Evolutionary conservation across 371 early-diverging fungal species (phyloP).

Genomic region (Rhizopus delemar): DNA sequence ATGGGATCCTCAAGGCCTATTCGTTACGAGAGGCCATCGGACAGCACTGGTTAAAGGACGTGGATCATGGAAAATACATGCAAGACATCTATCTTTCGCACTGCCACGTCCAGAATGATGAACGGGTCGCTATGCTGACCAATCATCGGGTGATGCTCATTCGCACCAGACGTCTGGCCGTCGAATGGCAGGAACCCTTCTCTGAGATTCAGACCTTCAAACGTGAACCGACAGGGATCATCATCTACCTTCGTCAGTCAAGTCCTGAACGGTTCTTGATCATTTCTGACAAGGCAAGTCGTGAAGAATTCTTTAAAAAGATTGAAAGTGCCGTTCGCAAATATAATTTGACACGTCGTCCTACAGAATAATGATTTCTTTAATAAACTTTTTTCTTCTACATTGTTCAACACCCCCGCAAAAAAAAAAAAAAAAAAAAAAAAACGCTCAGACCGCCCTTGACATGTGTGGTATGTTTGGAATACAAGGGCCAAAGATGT

Average conservation of each 20-base stretch:
- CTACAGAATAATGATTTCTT: slow-evolving; percentile 4
- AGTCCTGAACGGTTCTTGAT: slow-evolving; percentile 63
- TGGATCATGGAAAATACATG: slow-evolving; percentile 79
- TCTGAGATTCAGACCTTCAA: slow-evolving; percentile 53
- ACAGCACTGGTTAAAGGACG: slow-evolving; percentile 85
- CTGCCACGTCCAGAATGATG: slow-evolving; percentile 68
- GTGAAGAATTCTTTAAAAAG: slow-evolving; percentile 63
- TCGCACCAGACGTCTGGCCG: slow-evolving; percentile 58
- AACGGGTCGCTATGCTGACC: slow-evolving; percentile 75
- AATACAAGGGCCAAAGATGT: too few species aligned
- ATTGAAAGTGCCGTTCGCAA: slow-evolving; percentile 54
- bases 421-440: too few species aligned
- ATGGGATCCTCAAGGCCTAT: slow-evolving; percentile 78
- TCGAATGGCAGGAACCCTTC: slow-evolving; percentile 73
- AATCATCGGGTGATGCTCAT: slow-evolving; percentile 69
- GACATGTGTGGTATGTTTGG: too few species aligned
- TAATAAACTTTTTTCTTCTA: too few species aligned
- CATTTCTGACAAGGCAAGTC: slow-evolving; percentile 55
- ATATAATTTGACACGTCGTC: slow-evolving; percentile 29
- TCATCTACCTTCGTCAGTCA: slow-evolving; percentile 43
- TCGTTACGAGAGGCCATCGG: slow-evolving; percentile 85
- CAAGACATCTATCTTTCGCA: slow-evolving; percentile 90
- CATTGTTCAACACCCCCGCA: too few species aligned
- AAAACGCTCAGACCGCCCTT: too few species aligned
- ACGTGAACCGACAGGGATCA: slow-evolving; percentile 52